Conservation (phyloP, 768 basidiomycete genomes). For the Neoboletus subvelutipes region DNA sequence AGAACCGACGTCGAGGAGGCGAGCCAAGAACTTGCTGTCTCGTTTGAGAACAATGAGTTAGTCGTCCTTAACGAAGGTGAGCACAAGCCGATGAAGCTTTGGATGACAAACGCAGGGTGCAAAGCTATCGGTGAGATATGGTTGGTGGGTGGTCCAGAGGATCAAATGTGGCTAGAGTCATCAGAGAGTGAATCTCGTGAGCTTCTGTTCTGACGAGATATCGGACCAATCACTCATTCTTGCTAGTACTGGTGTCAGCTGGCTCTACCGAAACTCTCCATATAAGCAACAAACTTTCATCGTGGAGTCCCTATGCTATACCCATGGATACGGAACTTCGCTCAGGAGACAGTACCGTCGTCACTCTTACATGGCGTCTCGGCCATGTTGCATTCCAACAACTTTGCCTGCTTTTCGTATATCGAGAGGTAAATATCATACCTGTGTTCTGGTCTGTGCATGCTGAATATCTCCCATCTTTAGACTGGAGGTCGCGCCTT, state of each 20-base stretch:
- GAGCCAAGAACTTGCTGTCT: constrained; percentile 59
- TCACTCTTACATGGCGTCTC: constrained; percentile 58
- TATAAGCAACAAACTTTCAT: constrained; percentile 52
- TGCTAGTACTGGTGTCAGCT: constrained; percentile 13
- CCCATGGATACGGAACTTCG: constrained; percentile 38
- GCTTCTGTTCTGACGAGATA: constrained; percentile 1
- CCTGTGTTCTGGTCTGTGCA: background rate
- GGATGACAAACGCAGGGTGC: constrained; percentile 66
- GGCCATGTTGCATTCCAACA: constrained; percentile 47
- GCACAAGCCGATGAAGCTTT: constrained; percentile 49
- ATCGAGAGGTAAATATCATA: constrained; percentile 50
- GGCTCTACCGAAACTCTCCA: constrained; percentile 39
- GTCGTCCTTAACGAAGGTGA: constrained; percentile 70
- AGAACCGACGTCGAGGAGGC: constrained; percentile 62
- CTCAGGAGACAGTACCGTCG: constrained; percentile 49
- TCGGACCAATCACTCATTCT: constrained; percentile 4
- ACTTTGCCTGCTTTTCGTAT: constrained; percentile 63
- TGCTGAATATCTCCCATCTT: constrained; percentile 5
- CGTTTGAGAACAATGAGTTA: constrained; percentile 52
- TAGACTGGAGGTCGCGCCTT: constrained; percentile 54
- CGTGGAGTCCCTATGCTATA: constrained; percentile 48
- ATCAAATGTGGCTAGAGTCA: constrained; percentile 56
- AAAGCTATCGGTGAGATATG: constrained; percentile 66
- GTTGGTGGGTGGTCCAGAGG: constrained; percentile 59
- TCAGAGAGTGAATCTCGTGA: constrained; percentile 24